phyloP scores from a whole-genome alignment of 345 rosid genomes.

The Pseudoturritis turrita region DNA sequence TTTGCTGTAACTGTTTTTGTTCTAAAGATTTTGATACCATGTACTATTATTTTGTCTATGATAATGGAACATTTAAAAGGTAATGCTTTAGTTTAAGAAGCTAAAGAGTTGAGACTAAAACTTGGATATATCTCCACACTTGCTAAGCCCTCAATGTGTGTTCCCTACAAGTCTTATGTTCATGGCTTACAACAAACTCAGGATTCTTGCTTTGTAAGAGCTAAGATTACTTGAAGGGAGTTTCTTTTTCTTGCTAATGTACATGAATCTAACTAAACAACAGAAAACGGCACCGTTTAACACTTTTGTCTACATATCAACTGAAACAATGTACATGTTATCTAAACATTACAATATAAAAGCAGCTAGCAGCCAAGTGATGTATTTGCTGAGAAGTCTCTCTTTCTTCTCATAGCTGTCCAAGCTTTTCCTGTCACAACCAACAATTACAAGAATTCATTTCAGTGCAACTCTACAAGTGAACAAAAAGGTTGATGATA shows the following conservation, averaged over 20 bases:
- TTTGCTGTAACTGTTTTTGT: neutral
- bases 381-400: neutral
- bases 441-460: slow-evolving; percentile 17
- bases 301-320: neutral
- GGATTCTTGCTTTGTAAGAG: neutral
- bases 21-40: too few species aligned
- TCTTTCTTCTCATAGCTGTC: slow-evolving; percentile 48
- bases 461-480: slow-evolving; percentile 7
- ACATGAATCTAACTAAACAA: slow-evolving; percentile 27
- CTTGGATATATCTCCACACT: neutral
- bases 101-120: neutral
- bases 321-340: slow-evolving; percentile 26
- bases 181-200: too few species aligned
- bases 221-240: neutral
- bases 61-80: too few species aligned
- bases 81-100: too few species aligned
- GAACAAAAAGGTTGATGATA: neutral
- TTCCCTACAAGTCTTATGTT: neutral
- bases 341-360: neutral
- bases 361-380: neutral
- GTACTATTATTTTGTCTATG: too few species aligned
- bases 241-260: slow-evolving; percentile 13
- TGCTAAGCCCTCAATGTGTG: neutral
- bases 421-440: slow-evolving; percentile 67
- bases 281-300: slow-evolving; percentile 11